Evolutionary conservation across 2,329 filamentous ascomycete genomes (phyloP), one percentile per base, ranked within the genome.

Genomic region (Xylaria sp.): DNA sequence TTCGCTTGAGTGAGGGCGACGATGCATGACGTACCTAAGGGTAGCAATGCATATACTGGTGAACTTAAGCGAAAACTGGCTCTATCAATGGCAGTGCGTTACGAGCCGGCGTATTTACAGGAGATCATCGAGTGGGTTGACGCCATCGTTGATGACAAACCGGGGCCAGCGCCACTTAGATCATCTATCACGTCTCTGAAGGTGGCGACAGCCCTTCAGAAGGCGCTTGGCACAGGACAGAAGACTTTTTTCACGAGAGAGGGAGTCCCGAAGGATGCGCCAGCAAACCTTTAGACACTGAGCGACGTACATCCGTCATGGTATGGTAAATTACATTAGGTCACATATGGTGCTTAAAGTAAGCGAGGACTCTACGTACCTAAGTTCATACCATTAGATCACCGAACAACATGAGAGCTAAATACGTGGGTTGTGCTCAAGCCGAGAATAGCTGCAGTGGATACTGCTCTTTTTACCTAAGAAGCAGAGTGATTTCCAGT

Each of bases 181-280:
- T 46, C 52, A 31, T 53, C 49, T 10, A 53, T 53, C 27, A 53
- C 49, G 29, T 46, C 52, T 2, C 29, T 46, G 3, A 54, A 13
- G 13, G 9, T 37, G 2, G 29, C 52, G 19, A 54, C 52, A 7
- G 40, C 52, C 4, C 52, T 54, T 25, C 52, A 54, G 29, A 23
- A 41, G 35, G 35, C 49, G 1, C 49, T 53, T 21, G 15, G 13
- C 25, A 53, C 49, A 4, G 49, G 49, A 4, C 35, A 41, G 17
- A 53, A 53, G 35, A 41, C 41, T 41, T 41, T 29, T n/a, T 53
- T 53, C 49, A 10, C 15, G 15, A 53, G 25, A 38, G 33, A 40
- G 3, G 38, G 38, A 5, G 19, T 41, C 17, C 38, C 41, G 33
- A 37, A 37, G n/a, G 17, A 40, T n/a, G 17, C 37, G 17, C 6